Percentiles rank a stretch among this genome's conserved stretches.
Evolutionary conservation across 2,329 filamentous ascomycete genomes (phyloP).

Genomic region (Salinomyces thailandicus): DNA sequence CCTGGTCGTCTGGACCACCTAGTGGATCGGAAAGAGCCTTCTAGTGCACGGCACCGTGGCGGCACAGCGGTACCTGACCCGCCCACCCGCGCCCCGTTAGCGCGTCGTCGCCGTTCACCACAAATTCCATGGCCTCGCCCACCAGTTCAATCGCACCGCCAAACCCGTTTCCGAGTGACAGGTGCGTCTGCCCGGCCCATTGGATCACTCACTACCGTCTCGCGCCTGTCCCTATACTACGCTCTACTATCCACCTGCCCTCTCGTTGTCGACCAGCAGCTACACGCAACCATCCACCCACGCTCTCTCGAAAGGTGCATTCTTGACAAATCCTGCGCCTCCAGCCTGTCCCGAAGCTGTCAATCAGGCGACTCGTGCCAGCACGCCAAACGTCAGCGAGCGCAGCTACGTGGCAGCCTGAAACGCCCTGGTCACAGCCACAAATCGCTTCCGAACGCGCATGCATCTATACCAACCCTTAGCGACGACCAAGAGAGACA

Average conservation of each 20-base stretch:
- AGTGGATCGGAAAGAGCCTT: background rate
- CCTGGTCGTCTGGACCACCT: no score
- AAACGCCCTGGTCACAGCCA: constrained; percentile 12
- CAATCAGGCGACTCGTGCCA: constrained; percentile 15
- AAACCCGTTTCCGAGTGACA: constrained; percentile 1
- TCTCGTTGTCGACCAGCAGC: no score
- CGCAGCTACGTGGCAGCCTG: constrained; percentile 15
- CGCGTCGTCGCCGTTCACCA: constrained; percentile 1
- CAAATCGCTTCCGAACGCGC: constrained; percentile 10
- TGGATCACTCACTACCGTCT: constrained; percentile 1
- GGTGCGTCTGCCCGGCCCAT: no score
- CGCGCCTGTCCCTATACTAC: no score
- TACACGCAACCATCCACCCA: no score
- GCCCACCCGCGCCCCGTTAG: background rate
- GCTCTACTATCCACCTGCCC: no score
- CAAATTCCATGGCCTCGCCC: constrained; percentile 3
- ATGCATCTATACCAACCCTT: constrained; percentile 15
- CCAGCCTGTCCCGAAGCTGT: background rate
- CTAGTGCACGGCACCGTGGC: background rate
- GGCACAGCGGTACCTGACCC: background rate
- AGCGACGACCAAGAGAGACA: constrained; percentile 1
- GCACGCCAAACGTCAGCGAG: constrained; percentile 11
- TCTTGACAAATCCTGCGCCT: constrained; percentile 1
- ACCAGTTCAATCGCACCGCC: background rate
- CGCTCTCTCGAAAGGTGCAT: background rate